Evolutionary conservation across 2,329 filamentous ascomycete genomes (phyloP).

Genomic region (Mycosphaerella sp.): DNA sequence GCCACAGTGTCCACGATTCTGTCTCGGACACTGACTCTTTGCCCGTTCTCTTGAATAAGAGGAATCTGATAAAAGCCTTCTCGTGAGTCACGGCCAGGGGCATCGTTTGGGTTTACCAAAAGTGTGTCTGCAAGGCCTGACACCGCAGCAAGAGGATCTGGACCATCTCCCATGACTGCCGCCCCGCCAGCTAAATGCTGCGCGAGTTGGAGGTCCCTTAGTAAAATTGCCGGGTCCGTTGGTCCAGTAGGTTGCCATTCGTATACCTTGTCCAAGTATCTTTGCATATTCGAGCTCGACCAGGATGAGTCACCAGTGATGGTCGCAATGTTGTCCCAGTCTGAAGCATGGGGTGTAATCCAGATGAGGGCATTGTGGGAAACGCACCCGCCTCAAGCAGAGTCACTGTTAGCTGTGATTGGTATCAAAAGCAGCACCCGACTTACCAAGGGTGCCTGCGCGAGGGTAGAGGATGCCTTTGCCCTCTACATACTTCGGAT

Average conservation of each 20-base stretch:
- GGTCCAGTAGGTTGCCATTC: constrained; percentile 23
- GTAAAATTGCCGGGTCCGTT: constrained; percentile 23
- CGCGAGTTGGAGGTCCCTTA: constrained; percentile 18
- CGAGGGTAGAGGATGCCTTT: constrained; percentile 55
- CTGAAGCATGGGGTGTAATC: constrained; percentile 52
- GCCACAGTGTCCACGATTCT: constrained; percentile 47
- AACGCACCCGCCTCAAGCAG: constrained; percentile 27
- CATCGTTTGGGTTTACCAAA: constrained; percentile 40
- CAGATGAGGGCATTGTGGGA: constrained; percentile 55
- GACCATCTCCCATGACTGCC: constrained; percentile 25
- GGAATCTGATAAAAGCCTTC: constrained; percentile 55
- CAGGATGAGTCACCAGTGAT: constrained; percentile 57
- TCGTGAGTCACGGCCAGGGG: constrained; percentile 42
- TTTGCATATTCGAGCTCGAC: constrained; percentile 52
- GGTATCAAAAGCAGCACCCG: background rate
- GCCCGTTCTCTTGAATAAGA: constrained; percentile 43
- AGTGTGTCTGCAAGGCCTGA: constrained; percentile 44
- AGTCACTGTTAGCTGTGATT: background rate
- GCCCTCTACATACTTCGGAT: constrained; percentile 49
- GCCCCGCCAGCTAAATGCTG: constrained; percentile 23
- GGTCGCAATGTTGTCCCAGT: constrained; percentile 53
- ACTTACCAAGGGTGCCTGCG: constrained; percentile 46
- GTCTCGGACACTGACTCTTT: constrained; percentile 54
- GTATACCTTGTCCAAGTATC: constrained; percentile 48
- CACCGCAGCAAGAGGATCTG: constrained; percentile 36